Base-by-base conservation (phyloP, 179 eudicot genomes). In the Sideroxylon spinosum region DNA sequence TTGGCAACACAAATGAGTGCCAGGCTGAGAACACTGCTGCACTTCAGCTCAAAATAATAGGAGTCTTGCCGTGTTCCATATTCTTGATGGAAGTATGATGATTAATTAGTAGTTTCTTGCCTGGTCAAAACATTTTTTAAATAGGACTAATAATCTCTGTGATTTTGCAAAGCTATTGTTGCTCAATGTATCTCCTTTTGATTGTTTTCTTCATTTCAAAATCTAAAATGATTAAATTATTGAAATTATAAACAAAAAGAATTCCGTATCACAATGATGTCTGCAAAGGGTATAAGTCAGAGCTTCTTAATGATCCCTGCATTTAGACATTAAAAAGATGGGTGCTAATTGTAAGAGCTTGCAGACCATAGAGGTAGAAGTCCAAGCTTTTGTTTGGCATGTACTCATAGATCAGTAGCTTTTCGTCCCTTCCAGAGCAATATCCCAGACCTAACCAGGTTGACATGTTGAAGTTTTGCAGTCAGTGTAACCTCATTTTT, bases 381-480 rank as follows among this genome's bases (percentile, higher is more conserved):
- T 88, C 88, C 76, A 88, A 84, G 81, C 90, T 87, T 79, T 78
- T 78, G 77, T 87, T 87, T 2, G 89, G 82, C 77, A 84, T 82
- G 75, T 86, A 88, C 25, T 88, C 90, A 46, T 86, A 88, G 68
- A 88, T 82, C 80, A 86, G 22, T 82, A 86, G 81, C 65, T 86
- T 76, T 81, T 88, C 90, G 57, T 82, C 83, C 55, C 76, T 79
- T 76, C 77, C 78, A 1, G 76, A 73, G 79, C 87, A 87, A 70
- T 76, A 86, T 46, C 90, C 90, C 74, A 84, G 48, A 25, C 68
- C 76, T 84, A 7, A 84, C 85, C 29, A 88, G 68, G 29, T 88
- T 88, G 14, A 86, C 82, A 77, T 88, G 90, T 49, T 88, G 90
- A 22, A 88, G 84, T 57, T 73, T 88, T 56, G 88, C 79, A 6